These are phyloP conservation scores for Phytophthora europaea DNA, from an alignment of 352 stramenopile species.

Conservation along the genomic window DNA sequence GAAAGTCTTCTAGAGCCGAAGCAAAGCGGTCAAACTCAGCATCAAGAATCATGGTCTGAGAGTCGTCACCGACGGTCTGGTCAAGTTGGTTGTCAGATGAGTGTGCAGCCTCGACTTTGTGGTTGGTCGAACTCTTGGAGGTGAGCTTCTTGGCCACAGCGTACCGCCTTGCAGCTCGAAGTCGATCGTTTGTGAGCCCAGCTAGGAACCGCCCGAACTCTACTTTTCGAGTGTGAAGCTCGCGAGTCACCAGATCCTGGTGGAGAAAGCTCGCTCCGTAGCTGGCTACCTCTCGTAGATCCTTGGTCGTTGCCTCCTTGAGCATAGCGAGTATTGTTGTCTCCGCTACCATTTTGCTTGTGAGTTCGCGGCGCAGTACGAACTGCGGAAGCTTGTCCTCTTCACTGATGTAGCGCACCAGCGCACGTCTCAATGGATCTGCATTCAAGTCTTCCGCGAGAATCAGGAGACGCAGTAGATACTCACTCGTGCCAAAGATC, in stretches of 20 bases:
- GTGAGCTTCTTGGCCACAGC: slow-evolving; percentile 18
- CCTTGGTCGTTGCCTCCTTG: slow-evolving; percentile 58
- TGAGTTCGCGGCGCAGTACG: slow-evolving; percentile 72
- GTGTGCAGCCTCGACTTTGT: background rate
- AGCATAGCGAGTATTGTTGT: slow-evolving; percentile 74
- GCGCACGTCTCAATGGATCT: slow-evolving; percentile 57
- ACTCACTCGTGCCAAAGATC: slow-evolving; percentile 81
- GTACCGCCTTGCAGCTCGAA: slow-evolving; percentile 50
- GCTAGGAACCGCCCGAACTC: slow-evolving; percentile 64
- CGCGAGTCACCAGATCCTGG: slow-evolving; percentile 64
- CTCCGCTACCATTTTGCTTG: slow-evolving; percentile 76
- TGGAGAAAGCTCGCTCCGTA: slow-evolving; percentile 61
- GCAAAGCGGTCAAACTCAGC: slow-evolving; percentile 50
- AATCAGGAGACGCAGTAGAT: slow-evolving; percentile 75
- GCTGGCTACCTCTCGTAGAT: slow-evolving; percentile 61
- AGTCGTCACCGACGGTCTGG: background rate
- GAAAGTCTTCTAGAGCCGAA: slow-evolving; percentile 56
- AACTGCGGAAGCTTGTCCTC: slow-evolving; percentile 65
- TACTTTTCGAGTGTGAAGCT: slow-evolving; percentile 73
- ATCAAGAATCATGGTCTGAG: slow-evolving; percentile 20
- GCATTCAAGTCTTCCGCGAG: slow-evolving; percentile 79
- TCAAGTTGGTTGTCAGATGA: slow-evolving; percentile 16
- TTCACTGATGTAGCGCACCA: slow-evolving; percentile 69
- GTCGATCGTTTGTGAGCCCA: slow-evolving; percentile 65
- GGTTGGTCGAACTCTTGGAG: background rate